Percentiles rank a stretch among this genome's conserved stretches.
These are phyloP conservation scores for Chlorella sp. DNA, from an alignment of 139 green algal genomes.

Conservation along the genomic window DNA sequence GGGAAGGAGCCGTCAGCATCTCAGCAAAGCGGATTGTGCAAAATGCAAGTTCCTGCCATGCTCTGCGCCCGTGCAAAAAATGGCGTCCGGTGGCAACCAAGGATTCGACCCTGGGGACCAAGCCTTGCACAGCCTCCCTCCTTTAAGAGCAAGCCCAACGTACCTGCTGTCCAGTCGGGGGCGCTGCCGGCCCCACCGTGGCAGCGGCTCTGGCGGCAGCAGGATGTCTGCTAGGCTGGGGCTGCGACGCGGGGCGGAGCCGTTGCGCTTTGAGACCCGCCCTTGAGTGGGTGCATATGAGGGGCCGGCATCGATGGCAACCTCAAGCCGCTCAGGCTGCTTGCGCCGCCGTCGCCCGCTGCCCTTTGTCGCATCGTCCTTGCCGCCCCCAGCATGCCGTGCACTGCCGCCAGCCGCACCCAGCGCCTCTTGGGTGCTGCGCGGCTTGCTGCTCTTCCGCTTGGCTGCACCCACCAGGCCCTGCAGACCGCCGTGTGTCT, in stretches of 20 bases:
- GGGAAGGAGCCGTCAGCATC: too few relatives aligned
- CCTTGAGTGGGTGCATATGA: not conserved
- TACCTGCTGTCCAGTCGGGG: not conserved
- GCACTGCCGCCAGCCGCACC: not conserved
- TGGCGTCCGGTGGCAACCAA: too few relatives aligned
- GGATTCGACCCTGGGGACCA: too few relatives aligned
- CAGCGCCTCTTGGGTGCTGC: slow-evolving; percentile 14
- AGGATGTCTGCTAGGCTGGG: not conserved
- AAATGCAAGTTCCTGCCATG: too few relatives aligned
- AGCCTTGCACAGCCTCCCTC: too few relatives aligned
- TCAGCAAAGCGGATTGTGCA: too few relatives aligned
- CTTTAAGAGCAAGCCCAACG: too few relatives aligned
- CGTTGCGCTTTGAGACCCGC: too few relatives aligned
- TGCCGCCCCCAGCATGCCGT: not conserved
- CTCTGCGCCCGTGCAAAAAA: too few relatives aligned
- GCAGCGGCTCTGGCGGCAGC: slow-evolving; percentile 10
- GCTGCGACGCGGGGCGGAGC: not conserved
- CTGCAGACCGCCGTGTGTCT: not conserved
- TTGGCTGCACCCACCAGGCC: slow-evolving; percentile 19
- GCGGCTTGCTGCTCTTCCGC: slow-evolving; percentile 22
- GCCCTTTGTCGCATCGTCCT: not conserved
- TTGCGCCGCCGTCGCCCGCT: not conserved
- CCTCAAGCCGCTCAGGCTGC: not conserved
- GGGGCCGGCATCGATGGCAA: not conserved
- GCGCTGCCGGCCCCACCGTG: slow-evolving; percentile 1